phyloP scores from a whole-genome alignment of 192 early-diverging fungal species.

The Geranomyces michiganensis region DNA sequence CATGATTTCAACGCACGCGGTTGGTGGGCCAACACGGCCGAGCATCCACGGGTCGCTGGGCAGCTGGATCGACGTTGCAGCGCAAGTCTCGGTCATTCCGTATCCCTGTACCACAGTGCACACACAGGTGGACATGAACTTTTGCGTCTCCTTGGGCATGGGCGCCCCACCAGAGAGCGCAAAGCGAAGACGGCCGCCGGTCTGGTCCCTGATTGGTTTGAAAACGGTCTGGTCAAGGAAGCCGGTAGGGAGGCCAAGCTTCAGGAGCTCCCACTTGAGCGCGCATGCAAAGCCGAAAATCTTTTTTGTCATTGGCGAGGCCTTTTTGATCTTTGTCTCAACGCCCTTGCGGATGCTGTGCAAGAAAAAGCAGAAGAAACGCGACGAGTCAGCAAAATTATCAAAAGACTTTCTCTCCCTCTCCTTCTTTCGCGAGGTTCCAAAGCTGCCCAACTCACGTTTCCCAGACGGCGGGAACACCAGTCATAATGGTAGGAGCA shows the following conservation, averaged over 20 bases:
- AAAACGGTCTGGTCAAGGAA: slow-evolving; percentile 78
- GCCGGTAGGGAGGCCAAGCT: slow-evolving; percentile 67
- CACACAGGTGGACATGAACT: slow-evolving; percentile 74
- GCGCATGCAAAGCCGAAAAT: slow-evolving; percentile 77
- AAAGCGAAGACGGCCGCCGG: slow-evolving; percentile 82
- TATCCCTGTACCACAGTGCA: slow-evolving; percentile 88
- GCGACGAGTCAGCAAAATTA: too few species aligned
- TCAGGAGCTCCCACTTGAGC: slow-evolving; percentile 70
- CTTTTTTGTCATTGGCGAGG: slow-evolving; percentile 57
- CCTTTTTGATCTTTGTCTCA: slow-evolving; percentile 60
- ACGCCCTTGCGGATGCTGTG: slow-evolving; percentile 82
- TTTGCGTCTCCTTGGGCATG: slow-evolving; percentile 80
- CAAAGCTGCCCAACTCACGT: background rate
- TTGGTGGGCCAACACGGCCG: slow-evolving; percentile 73
- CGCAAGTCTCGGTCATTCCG: slow-evolving; percentile 82
- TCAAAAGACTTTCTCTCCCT: too few species aligned
- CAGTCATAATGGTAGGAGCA: slow-evolving; percentile 69
- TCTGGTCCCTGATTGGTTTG: slow-evolving; percentile 76
- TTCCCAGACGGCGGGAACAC: slow-evolving; percentile 80
- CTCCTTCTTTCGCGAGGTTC: background rate
- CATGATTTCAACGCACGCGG: slow-evolving; percentile 77
- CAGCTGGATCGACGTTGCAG: slow-evolving; percentile 32
- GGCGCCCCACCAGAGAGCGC: slow-evolving; percentile 89
- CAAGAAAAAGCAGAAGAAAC: slow-evolving; percentile 1
- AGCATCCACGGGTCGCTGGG: slow-evolving; percentile 44